phyloP scores from a whole-genome alignment of 768 basidiomycete genomes.

The Coprinopsis strossmayeri region DNA sequence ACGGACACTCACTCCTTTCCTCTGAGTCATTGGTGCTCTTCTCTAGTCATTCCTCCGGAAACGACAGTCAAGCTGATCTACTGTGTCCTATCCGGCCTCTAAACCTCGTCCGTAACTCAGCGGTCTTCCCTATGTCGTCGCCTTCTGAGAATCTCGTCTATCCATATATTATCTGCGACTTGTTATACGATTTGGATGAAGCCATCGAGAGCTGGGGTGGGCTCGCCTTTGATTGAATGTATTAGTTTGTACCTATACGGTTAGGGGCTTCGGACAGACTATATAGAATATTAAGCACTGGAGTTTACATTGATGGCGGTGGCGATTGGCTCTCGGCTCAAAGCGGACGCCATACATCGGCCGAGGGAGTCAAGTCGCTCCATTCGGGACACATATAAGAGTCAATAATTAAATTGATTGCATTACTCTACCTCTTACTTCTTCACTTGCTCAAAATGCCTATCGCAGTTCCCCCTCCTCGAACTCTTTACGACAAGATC shows the following conservation, averaged over 20 bases:
- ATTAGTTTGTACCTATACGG: not conserved
- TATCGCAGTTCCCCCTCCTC: constrained; percentile 43
- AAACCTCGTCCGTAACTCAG: constrained; percentile 1
- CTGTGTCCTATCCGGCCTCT: constrained; percentile 1
- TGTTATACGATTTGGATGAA: constrained; percentile 28
- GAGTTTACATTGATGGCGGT: not conserved
- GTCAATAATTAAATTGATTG: constrained; percentile 6
- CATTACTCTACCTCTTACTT: constrained; percentile 10
- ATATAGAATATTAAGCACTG: too few species aligned
- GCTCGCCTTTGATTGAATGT: not conserved
- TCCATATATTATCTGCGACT: constrained; percentile 24
- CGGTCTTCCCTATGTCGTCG: not conserved
- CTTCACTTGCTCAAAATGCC: constrained; percentile 27
- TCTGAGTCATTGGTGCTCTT: not conserved
- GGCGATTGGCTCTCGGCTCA: constrained; percentile 5
- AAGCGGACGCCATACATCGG: constrained; percentile 13
- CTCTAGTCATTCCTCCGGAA: not conserved
- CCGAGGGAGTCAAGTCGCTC: constrained; percentile 6
- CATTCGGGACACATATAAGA: constrained; percentile 9
- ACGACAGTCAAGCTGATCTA: not conserved
- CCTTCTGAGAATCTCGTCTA: constrained; percentile 5
- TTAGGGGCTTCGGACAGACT: too few species aligned
- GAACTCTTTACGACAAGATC: constrained; percentile 96
- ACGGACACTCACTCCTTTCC: too few species aligned
- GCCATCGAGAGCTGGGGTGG: constrained; percentile 26